phyloP scores from a whole-genome alignment of 306 rosid genomes.

The Inga leiocalycina region DNA sequence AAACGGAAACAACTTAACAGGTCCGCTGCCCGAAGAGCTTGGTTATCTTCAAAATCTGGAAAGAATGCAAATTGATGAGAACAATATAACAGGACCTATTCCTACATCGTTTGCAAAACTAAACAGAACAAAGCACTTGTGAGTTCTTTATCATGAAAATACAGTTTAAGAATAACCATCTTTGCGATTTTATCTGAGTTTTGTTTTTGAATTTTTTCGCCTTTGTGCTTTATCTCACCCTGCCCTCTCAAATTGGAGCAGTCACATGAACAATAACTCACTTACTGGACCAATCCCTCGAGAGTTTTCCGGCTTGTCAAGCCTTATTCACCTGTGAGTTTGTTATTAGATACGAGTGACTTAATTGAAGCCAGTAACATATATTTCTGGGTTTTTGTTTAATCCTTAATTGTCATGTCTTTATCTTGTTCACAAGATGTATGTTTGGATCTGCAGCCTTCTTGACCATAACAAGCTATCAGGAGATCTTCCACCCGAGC shows the following conservation, averaged over 20 bases:
- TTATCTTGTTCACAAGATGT: slow-evolving; percentile 33
- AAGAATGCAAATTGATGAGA: slow-evolving; percentile 79
- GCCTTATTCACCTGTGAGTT: slow-evolving; percentile 83
- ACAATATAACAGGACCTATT: slow-evolving; percentile 69
- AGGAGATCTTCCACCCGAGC: slow-evolving; percentile 73
- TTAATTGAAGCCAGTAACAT: slow-evolving; percentile 21
- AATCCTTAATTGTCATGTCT: slow-evolving; percentile 14
- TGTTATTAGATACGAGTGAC: not conserved
- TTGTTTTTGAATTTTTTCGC: slow-evolving; percentile 25
- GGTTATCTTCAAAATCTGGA: slow-evolving; percentile 70
- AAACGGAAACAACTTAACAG: slow-evolving; percentile 79
- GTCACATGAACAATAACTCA: slow-evolving; percentile 99
- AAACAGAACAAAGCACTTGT: slow-evolving; percentile 70
- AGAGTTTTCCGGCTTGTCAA: slow-evolving; percentile 63
- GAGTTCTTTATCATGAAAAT: slow-evolving; percentile 41
- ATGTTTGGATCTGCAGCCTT: slow-evolving; percentile 67
- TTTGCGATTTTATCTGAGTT: slow-evolving; percentile 9
- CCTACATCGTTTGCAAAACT: slow-evolving; percentile 79
- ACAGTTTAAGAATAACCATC: slow-evolving; percentile 16
- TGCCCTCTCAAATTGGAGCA: slow-evolving; percentile 41
- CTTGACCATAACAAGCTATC: slow-evolving; percentile 93
- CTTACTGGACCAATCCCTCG: slow-evolving; percentile 81
- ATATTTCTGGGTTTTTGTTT: not conserved
- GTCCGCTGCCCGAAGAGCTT: slow-evolving; percentile 76
- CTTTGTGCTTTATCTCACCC: not conserved